phyloP scores from a whole-genome alignment of 208 protist species.

The Trypanosomatidae sp. region DNA sequence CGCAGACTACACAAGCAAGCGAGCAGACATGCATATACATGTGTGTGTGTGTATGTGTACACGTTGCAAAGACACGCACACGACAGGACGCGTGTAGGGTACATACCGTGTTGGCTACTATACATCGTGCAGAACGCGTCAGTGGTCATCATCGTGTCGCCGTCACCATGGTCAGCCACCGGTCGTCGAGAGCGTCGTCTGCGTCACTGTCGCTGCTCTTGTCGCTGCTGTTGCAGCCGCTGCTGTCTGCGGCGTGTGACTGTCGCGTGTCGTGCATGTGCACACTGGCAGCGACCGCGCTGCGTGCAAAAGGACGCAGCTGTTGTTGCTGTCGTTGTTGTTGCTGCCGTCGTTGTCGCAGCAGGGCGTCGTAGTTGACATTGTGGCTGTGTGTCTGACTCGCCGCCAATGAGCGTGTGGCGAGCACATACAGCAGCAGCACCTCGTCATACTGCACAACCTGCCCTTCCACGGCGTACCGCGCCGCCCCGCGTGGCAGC shows the following conservation, averaged over 20 bases:
- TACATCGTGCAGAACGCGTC: too few relatives aligned
- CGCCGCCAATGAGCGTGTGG: constrained; percentile 52
- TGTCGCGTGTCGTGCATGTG: too few relatives aligned
- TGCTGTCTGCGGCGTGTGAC: neutral
- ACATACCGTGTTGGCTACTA: too few relatives aligned
- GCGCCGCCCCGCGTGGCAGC: too few relatives aligned
- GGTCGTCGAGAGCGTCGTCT: too few relatives aligned
- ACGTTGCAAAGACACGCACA: neutral
- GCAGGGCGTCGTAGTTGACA: constrained; percentile 32
- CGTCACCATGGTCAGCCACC: too few relatives aligned
- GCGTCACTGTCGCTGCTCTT: constrained; percentile 10
- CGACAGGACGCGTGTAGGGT: too few relatives aligned
- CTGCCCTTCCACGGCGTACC: constrained; percentile 77
- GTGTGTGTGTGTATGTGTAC: neutral
- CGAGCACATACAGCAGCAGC: constrained; percentile 53
- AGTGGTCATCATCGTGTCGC: too few relatives aligned
- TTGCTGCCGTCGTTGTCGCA: constrained; percentile 15
- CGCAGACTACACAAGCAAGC: too few relatives aligned
- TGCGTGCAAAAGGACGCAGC: too few relatives aligned
- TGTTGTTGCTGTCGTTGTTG: constrained; percentile 6
- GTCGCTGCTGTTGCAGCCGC: neutral
- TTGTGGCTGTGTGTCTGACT: constrained; percentile 54
- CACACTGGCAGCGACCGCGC: too few relatives aligned
- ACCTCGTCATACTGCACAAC: constrained; percentile 26
- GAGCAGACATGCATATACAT: neutral